Conservation (phyloP, 805 yeast genomes). For the Schizosaccharomyces lindneri region DNA sequence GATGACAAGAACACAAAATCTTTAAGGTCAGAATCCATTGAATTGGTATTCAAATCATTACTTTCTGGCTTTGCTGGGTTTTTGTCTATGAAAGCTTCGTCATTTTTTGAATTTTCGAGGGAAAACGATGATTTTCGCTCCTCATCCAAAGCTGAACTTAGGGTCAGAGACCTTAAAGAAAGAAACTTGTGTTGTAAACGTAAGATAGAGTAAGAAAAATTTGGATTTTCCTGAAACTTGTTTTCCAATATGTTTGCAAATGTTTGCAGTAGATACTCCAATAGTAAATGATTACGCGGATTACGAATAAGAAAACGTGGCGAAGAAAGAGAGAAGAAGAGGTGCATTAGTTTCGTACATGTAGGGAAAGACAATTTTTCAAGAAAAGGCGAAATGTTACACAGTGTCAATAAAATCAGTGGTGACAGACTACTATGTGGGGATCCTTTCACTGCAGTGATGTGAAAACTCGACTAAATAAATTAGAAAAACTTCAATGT, state of each 20-base stretch:
- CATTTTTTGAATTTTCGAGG: not conserved
- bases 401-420: conserved; percentile 11
- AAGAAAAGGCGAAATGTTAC: conserved; percentile 13
- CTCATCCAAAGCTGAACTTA: not conserved
- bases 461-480: conserved; percentile 5
- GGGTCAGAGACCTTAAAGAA: conserved; percentile 3
- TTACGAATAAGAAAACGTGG: conserved; percentile 10
- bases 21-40: too few species aligned
- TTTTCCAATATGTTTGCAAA: conserved; percentile 9
- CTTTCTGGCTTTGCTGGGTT: too few species aligned
- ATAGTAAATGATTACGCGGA: conserved; percentile 8
- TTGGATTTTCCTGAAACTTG: conserved; percentile 10
- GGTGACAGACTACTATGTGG: conserved; percentile 9
- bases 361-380: conserved; percentile 11
- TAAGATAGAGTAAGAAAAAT: conserved; percentile 10
- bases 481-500: conserved; percentile 4
- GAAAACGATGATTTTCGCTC: not conserved
- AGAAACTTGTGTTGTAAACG: conserved; percentile 9
- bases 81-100: too few species aligned
- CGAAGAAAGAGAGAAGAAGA: conserved; percentile 8
- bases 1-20: too few species aligned
- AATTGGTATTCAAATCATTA: too few species aligned
- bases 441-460: conserved; percentile 7
- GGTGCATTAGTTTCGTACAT: conserved; percentile 11
- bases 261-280: conserved; percentile 8